Evolutionary conservation across 1,284 basidiomycete genomes (phyloP).

Genomic region (Moesziomyces globuligerus): DNA sequence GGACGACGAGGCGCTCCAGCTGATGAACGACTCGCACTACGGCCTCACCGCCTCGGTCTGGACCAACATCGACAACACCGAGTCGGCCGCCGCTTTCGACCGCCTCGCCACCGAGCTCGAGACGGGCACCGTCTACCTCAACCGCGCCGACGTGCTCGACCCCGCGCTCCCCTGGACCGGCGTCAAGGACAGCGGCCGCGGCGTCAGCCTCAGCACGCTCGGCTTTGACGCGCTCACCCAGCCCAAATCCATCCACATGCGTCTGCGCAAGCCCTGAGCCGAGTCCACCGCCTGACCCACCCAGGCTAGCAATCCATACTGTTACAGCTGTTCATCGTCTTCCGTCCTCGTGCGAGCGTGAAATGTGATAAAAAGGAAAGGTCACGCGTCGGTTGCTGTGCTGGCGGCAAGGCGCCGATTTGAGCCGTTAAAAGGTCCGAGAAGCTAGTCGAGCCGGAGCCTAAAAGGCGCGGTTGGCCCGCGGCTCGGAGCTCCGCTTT

Average conservation of each 20-base stretch:
- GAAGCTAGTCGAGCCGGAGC: neutral
- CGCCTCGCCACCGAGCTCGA: slow-evolving; percentile 79
- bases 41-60: slow-evolving; percentile 92
- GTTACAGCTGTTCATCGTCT: no score
- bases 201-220: slow-evolving; percentile 86
- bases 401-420: no score
- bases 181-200: slow-evolving; percentile 89
- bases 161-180: slow-evolving; percentile 93
- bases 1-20: slow-evolving; percentile 82
- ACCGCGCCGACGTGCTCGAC: slow-evolving; percentile 78
- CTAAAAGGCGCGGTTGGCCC: neutral
- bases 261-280: slow-evolving; percentile 38
- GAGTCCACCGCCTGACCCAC: no score
- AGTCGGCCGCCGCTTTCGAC: slow-evolving; percentile 77
- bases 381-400: no score
- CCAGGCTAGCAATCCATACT: neutral
- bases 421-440: neutral
- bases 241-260: slow-evolving; percentile 54
- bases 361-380: no score
- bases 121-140: slow-evolving; percentile 90
- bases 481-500: neutral
- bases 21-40: slow-evolving; percentile 97
- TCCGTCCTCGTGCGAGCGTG: no score
- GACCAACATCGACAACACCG: slow-evolving; percentile 76
- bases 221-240: slow-evolving; percentile 69